These are phyloP conservation scores for Lotmaria passim DNA, from an alignment of 208 protist species.

Conservation along the genomic window DNA sequence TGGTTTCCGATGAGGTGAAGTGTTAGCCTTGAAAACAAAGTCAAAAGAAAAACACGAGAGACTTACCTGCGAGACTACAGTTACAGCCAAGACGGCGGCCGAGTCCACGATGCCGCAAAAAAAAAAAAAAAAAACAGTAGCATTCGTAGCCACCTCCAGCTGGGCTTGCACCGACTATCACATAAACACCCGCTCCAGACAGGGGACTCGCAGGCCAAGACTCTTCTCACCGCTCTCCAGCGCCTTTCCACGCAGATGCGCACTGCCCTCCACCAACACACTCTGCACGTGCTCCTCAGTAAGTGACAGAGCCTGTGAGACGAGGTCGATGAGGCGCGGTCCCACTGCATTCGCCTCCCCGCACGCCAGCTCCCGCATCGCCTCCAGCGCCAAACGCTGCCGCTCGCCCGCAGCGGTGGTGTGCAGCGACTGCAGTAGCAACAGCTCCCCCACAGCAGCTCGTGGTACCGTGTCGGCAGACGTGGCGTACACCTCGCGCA, in stretches of 20 bases:
- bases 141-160: no score
- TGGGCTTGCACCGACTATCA: background rate
- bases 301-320: conserved; percentile 40
- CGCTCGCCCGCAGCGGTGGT: conserved; percentile 8
- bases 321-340: conserved; percentile 30
- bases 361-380: conserved; percentile 53
- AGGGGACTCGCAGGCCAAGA: conserved; percentile 5
- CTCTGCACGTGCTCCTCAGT: conserved; percentile 66
- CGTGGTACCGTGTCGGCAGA: conserved; percentile 33
- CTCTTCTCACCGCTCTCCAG: conserved; percentile 23
- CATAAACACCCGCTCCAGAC: background rate
- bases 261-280: conserved; percentile 51
- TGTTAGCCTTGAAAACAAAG: no score
- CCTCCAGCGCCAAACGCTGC: conserved; percentile 48
- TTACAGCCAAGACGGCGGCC: no score
- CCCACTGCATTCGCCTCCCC: conserved; percentile 39
- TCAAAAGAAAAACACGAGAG: no score
- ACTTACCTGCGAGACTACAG: no score
- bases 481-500: conserved; percentile 28
- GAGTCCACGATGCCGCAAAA: no score
- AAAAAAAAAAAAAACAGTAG: no score
- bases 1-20: no score
- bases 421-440: conserved; percentile 41
- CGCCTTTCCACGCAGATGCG: conserved; percentile 46
- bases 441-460: conserved; percentile 45